Evolutionary conservation across 2,329 filamentous ascomycete species (phyloP), one percentile per base, ranked within the genome.

Genomic region (Fusarium kyushuense): DNA sequence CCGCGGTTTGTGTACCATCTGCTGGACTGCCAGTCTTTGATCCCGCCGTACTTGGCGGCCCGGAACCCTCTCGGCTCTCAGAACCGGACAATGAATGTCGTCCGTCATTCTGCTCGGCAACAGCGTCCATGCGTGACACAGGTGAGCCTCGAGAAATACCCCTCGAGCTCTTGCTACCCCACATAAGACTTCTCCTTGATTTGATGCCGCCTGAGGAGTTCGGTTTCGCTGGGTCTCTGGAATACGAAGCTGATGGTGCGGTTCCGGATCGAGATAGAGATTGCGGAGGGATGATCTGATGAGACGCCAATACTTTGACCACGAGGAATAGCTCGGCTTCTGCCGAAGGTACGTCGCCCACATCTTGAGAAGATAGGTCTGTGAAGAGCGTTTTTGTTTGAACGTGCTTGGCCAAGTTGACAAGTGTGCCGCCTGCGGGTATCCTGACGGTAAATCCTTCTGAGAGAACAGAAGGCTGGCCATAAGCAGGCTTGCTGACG

Each of bases 371-470:
- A 38, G 90, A 93, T 19, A 99, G 82, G 73, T 98, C 94, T 4
- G 93, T 90, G 71, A 98, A 97, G 3, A 99, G 84, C 0, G 94
- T 96, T 75, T 91, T 93, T 76, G 94, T 87, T 74, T 90, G 90
- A 23, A 87, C 86, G 66, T 88, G 87, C 53, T 89, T 86, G 12
- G 86, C 81, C 48, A 92, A 80, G 62, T 86, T 87, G 14, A 89
- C 85, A 65, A 94, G 88, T 21, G 88, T 87, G 57, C 93, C 92
- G 30, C 90, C 90, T 0, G 92, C 83, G 1, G 92, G 90, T 16
- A 97, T 86, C 54, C 94, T 90, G 53, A 97, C 87, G 17, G 88
- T 87, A 79, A 93, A 97, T 49, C 88, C 91, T 79, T 99, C 96
- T 4, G 94, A 96, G 2, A 98, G 81, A 5, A 89, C 88, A 17